Percentiles rank a stretch among this genome's conserved stretches.
Conservation (phyloP, 768 basidiomycete genomes). For the Galerina sulciceps region DNA sequence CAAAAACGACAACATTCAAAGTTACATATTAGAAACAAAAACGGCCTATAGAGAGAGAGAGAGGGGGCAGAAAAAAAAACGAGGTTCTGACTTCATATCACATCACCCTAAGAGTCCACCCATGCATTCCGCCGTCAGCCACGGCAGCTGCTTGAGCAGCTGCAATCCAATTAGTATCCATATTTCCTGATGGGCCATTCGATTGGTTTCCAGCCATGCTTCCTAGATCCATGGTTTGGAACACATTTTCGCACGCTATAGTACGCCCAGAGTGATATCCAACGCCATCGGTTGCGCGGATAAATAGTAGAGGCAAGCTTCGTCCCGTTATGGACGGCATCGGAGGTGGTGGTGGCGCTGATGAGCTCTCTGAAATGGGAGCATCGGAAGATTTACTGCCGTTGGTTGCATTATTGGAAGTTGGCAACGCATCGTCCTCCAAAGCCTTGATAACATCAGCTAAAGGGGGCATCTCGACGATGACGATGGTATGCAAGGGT, state of each 20-base stretch:
- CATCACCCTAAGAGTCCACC: constrained; percentile 83
- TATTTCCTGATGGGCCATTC: constrained; percentile 46
- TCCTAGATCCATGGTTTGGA: constrained; percentile 69
- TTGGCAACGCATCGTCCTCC: constrained; percentile 67
- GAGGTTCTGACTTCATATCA: constrained; percentile 44
- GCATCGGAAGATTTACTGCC: constrained; percentile 38
- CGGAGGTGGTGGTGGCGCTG: constrained; percentile 33
- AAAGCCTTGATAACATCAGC: constrained; percentile 78
- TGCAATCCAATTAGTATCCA: constrained; percentile 73
- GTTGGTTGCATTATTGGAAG: constrained; percentile 38
- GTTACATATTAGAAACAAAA: constrained; percentile 33
- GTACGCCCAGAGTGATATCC: constrained; percentile 89
- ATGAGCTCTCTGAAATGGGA: constrained; percentile 26
- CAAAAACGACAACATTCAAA: constrained; percentile 40
- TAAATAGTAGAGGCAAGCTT: constrained; percentile 79
- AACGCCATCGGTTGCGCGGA: constrained; percentile 81
- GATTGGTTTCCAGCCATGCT: constrained; percentile 51
- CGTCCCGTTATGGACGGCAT: constrained; percentile 65
- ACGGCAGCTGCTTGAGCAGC: constrained; percentile 73
- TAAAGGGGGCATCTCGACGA: constrained; percentile 84
- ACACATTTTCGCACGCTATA: constrained; percentile 81
- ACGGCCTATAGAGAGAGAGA: constrained; percentile 26
- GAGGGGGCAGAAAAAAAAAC: constrained; percentile 20
- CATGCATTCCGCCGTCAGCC: constrained; percentile 68
- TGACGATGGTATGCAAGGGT: constrained; percentile 77